Base-by-base conservation (phyloP, 83 land plant species). In the Isoetes engelmannii region DNA sequence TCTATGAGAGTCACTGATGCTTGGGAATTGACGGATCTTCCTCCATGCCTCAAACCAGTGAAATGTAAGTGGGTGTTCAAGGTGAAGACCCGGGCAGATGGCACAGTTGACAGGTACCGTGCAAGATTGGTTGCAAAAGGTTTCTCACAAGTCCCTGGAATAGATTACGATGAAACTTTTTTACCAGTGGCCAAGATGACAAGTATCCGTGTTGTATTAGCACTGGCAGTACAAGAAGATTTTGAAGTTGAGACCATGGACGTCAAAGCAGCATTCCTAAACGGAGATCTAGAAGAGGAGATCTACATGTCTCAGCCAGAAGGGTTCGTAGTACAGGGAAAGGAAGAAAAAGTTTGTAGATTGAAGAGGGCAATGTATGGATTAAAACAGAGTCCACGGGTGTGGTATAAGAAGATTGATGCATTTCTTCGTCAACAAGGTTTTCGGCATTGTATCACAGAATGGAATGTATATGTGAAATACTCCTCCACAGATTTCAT, bases 21-120 rank as follows among this genome's bases (percentile, higher is more conserved):
- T 60, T 60, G 63, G 63, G 20, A 19, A 10, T 20, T 60, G 21
- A 19, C 3, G 21, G 63, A 60, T 15, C 28, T 60, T n/a, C 20
- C 63, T 15, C 13, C 0, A 19, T 0, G 63, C 2, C 17, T 1
- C 10, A 60, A 60, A 3, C 12, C 63, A 51, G 54, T 60, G 63
- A 20, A 20, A 60, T 60, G 63, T 3, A 60, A 60, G 20, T 60
- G 63, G 63, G 63, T 60, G 13, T 60, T 60, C 63, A 60, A 60
- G 63, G 63, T 21, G 10, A 60, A 60, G 20, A 60, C 20, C 3
- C 17, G 12, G 0, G 12, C 54, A 12, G 54, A 51, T 51, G 54
- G 54, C n/a, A 51, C 12, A 1, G 20, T 60, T 10, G 20, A 21
- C 28, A 60, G 63, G 3, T 60, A 13, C 63, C n/a, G 20, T 8